Evolutionary conservation across 2,329 filamentous ascomycete genomes (phyloP).

Genomic region (Fonsecaea nubica): DNA sequence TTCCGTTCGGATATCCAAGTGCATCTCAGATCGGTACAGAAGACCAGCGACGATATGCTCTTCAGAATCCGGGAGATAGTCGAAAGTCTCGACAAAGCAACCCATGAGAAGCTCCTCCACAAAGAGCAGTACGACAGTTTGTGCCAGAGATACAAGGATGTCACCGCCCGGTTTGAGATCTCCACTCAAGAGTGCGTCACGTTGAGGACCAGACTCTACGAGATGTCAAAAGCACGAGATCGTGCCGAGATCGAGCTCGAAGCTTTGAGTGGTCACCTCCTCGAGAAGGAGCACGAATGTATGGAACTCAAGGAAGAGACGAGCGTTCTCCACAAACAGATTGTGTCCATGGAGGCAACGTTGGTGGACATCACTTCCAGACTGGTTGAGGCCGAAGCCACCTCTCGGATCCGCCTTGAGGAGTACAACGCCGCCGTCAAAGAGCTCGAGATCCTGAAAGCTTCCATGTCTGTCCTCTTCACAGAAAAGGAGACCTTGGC

Average conservation of each 20-base stretch:
- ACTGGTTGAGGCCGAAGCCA: not conserved
- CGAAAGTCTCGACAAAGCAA: constrained; percentile 3
- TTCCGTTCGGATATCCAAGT: constrained; percentile 3
- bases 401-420: not conserved
- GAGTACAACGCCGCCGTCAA: constrained; percentile 1
- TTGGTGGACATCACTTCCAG: not conserved
- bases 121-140: constrained; percentile 1
- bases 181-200: constrained; percentile 3
- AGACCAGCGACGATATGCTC: constrained; percentile 3
- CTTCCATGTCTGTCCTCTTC: constrained; percentile 1
- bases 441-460: not conserved
- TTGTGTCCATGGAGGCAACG: not conserved
- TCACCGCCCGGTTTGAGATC: not conserved
- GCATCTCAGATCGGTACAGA: constrained; percentile 1
- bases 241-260: constrained; percentile 4
- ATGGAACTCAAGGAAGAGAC: constrained; percentile 1
- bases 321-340: not conserved
- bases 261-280: not conserved
- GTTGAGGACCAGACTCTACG: not conserved
- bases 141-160: constrained; percentile 3
- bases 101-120: constrained; percentile 2
- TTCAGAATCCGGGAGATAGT: constrained; percentile 2
- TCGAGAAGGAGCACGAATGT: constrained; percentile 6
- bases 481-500: not conserved
- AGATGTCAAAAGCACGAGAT: constrained; percentile 3